Evolutionary conservation across 495 filamentous ascomycete genomes (phyloP), one percentile per base, ranked within the genome.

Genomic region (Margaritispora aquatica): DNA sequence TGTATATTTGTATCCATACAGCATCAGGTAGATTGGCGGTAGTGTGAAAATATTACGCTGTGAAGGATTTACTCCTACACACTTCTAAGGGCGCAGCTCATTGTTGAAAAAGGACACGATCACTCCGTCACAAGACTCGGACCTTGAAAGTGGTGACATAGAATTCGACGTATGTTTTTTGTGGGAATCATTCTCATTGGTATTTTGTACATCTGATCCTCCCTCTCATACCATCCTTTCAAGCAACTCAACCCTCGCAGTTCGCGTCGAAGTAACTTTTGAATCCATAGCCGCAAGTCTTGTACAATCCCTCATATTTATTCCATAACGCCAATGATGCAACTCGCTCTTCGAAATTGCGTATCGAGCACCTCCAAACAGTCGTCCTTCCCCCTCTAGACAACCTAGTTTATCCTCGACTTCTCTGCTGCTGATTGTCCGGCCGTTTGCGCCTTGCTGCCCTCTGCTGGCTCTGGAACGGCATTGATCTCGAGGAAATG

Each of bases 401-500:
- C 38, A 44, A 2, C 15, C 17, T 44, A 44, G 15, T 44, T 44
- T 44, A n/a, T 2, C 15, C 38, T 44, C 15, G 38, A 8, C 38
- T 44, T 44, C 38, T 44, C 38, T 44, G 38, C 38, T 2, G 38
- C 11, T 17, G 4, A 3, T n/a, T n/a, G 10, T 17, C 10, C 11
- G 11, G 38, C 38, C 10, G 19, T n/a, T 9, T 9, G 38, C 38
- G 38, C 11, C 55, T 63, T 65, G 20, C 2, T 46, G 21, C 62
- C 55, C 22, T 22, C 54, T 1, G 54, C 54, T 17, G 59, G 63
- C 23, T 80, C 79, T 48, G 89, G 83, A 60, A 78, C 74, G 31
- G 92, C 84, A 71, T 98, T 98, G 78, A 97, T 84, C 68, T 97
- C 92, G 66, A 99, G 86, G 79, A 95, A 97, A 75, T 96, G 91